Base-by-base conservation (phyloP, 495 filamentous ascomycete species). In the Aspergillus sclerotiicarbonarius region DNA sequence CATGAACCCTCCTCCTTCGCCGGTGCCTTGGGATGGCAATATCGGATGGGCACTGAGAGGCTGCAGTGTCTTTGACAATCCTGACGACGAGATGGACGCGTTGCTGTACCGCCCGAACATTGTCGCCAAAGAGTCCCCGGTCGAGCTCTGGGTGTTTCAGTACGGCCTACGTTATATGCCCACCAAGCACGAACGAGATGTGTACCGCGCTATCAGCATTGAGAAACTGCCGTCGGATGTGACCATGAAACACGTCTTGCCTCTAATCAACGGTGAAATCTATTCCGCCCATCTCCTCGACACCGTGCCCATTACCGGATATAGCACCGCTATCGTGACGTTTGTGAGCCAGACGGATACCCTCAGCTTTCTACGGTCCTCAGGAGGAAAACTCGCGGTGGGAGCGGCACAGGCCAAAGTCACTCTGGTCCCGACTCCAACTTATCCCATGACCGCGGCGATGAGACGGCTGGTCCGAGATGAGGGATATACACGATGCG, bases 131-230 rank as follows among this genome's bases (percentile, higher is more conserved):
- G 35, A 54, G 10, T 49, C 43, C 20, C 31, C 44, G 50, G 48
- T 58, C 6, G 53, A 69, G 10, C 61, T 66, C 20, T 64, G 64
- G 56, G 53, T 73, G 20, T 70, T 69, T 48, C 67, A 70, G 35
- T 70, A 67, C 19, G 74, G 74, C 1, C 55, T 75, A 16, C 72
- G 74, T 9, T 75, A 71, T 47, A 45, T 72, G 0, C 71, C 74
- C 1, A 9, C 48, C 1, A 12, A 32, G 3, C 9, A 25, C 4
- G 65, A 71, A 1, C 48, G 25, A 6, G 58, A 74, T 29, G 31
- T 56, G 0, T 69, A 70, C 37, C 69, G 74, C n/a, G 69, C 71
- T 0, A 60, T 76, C 21, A 54, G 59, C 12, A 69, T 76, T 30
- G 67, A 72, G 12, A 47, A 66, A 0, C 49, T 76, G 3, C 71